Base-by-base conservation (phyloP, 139 green algal genomes). In the Marvania coccoides region DNA sequence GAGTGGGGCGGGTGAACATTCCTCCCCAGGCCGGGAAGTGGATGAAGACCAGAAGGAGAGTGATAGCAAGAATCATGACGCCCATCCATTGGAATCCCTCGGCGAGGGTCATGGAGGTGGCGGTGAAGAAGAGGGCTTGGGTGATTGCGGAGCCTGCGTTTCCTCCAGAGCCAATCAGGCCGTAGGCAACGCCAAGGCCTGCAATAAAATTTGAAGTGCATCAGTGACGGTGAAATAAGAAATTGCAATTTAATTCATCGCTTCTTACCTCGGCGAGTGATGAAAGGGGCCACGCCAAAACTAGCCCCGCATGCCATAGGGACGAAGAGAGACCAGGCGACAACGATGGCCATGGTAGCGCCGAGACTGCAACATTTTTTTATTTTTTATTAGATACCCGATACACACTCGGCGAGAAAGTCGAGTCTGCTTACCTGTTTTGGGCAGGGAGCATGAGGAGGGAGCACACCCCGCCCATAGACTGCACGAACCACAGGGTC, bases 11-110 rank as follows among this genome's bases (percentile, higher is more conserved):
- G 9, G 67, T 81, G 55, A 96, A 81, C 79, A 95, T 91, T 67
- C 82, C 81, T 24, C 91, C 91, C 91, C n/a, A n/a, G 89, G 89
- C 89, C 55, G 91, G 91, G 81, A 96, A 97, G 73, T 90, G 87
- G 69, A 96, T 77, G 29, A 82, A 42, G n/a, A 78, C 33, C 6
- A 93, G 65, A 19, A 87, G 54, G 19, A 76, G 29, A 0, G 89
- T 88, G 0, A 93, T 65, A 19, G 40, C 74, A 15, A 94, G 81
- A 54, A 91, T 89, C 69, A 88, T 80, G 34, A 92, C 74, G 10
- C 91, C 90, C 88, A 96, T 92, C 76, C 81, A 94, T 35, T 74
- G 65, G 59, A 95, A 77, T 29, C 83, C 87, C 28, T 93, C 70
- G 34, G 88, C 65, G 10, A 66, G 76, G 7, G 65, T 57, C 39